These are phyloP conservation scores for Eucalyptus erythrocorys DNA, from an alignment of 345 rosid species.

Conservation along the genomic window DNA sequence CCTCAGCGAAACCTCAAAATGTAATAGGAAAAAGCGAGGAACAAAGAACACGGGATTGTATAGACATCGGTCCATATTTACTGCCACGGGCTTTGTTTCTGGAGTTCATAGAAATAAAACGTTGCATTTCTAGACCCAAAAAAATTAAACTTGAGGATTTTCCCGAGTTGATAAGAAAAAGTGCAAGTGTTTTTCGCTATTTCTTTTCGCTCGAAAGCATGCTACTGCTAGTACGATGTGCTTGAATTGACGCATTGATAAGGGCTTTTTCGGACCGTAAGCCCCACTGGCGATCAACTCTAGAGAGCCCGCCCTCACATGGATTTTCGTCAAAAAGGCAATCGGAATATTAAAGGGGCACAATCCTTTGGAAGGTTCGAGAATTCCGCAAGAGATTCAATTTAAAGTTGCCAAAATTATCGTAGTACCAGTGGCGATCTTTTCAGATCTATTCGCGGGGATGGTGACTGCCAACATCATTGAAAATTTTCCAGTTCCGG, in stretches of 20 bases:
- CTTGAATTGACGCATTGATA: background rate
- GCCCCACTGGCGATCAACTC: background rate
- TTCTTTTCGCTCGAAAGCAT: background rate
- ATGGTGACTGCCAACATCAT: background rate
- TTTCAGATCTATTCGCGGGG: background rate
- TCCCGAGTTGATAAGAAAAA: background rate
- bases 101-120: too few relatives aligned
- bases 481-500: background rate
- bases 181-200: background rate
- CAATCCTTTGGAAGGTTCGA: too few relatives aligned
- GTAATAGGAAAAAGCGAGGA: background rate
- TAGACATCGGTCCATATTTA: background rate
- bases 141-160: too few relatives aligned
- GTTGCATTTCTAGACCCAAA: too few relatives aligned
- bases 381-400: background rate
- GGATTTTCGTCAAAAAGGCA: background rate
- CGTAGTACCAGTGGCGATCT: background rate
- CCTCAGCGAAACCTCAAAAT: background rate
- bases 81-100: background rate
- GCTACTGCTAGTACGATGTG: background rate
- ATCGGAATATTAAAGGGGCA: background rate
- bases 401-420: background rate
- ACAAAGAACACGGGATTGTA: fast-evolving
- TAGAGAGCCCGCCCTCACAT: background rate
- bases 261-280: background rate